Base-by-base conservation (phyloP, 331 rosid species). In the Malus hybrid region DNA sequence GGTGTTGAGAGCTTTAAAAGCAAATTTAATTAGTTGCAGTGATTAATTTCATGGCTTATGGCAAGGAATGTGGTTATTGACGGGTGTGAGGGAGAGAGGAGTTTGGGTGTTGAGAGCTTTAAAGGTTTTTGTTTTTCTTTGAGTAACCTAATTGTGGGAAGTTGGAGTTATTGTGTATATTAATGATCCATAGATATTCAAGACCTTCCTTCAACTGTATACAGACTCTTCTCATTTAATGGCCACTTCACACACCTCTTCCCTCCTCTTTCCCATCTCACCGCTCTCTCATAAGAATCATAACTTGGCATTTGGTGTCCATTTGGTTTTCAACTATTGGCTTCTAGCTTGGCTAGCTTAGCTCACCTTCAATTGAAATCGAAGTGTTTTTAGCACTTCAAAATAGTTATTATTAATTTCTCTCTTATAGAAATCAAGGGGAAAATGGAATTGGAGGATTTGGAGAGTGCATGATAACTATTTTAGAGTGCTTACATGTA, bases 131-230 rank as follows among this genome's bases (percentile, higher is more conserved):
- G 28, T 73, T 52, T 80, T 73, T 82, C 79, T 79, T 28, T 50
- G 83, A 84, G 93, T 80, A 84, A 88, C 73, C 84, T 82, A 84
- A 76, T 79, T 83, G 87, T 76, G 92, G 76, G 92, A 89, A 82
- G 97, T 85, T 84, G 97, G 85, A 89, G 98, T 89, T 89, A 93
- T 82, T 87, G 77, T 79, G 10, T 60, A 69, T 84, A 87, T 85
- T 90, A 67, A 90, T 83, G 87, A 77, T 70, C 83, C 80, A 84
- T 68, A 34, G 80, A 52, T 87, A 86, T 86, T 87, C 85, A 83
- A 82, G 77, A 77, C 89, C 90, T 78, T 85, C 82, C 82, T 90
- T 93, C 96, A 88, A 85, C 94, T 84, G 89, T 81, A 77, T 79
- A 64, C 87, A 81, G 77, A 81, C 88, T 85, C 85, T 44, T 76